phyloP scores from a whole-genome alignment of 2,329 filamentous ascomycete genomes.

The Macrophomina tecta region DNA sequence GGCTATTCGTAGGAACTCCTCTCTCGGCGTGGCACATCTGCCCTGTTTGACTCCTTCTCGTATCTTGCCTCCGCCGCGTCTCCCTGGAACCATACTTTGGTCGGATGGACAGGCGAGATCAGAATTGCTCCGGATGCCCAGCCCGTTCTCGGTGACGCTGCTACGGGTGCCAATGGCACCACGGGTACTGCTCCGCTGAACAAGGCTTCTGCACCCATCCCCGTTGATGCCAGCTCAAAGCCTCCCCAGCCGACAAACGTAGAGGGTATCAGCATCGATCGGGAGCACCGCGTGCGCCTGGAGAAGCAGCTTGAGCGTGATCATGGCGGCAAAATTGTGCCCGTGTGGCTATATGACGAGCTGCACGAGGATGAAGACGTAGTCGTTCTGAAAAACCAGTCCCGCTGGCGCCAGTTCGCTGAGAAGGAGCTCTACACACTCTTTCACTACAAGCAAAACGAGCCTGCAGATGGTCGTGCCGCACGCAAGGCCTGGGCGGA shows the following conservation, averaged over 20 bases:
- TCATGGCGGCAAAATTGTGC: constrained; percentile 78
- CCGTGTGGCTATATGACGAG: constrained; percentile 88
- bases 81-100: constrained; percentile 88
- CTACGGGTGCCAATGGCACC: constrained; percentile 46
- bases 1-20: constrained; percentile 66
- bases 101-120: constrained; percentile 91
- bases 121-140: constrained; percentile 41
- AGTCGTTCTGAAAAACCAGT: constrained; percentile 79
- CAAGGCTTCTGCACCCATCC: constrained; percentile 79
- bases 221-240: constrained; percentile 67
- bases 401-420: constrained; percentile 86
- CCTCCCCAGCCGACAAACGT: constrained; percentile 63
- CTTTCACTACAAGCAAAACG: constrained; percentile 95
- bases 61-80: constrained; percentile 84
- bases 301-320: constrained; percentile 76
- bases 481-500: constrained; percentile 88
- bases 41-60: constrained; percentile 88
- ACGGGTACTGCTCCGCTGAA: constrained; percentile 67
- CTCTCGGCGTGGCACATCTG: constrained; percentile 83
- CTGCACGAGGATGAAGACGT: constrained; percentile 70
- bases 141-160: constrained; percentile 34
- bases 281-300: constrained; percentile 72
- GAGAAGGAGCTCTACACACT: constrained; percentile 91
- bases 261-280: constrained; percentile 74
- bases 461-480: constrained; percentile 81